Evolutionary conservation across 768 basidiomycete species (phyloP), one percentile per base, ranked within the genome.

Genomic region (Lyophyllum atratum): DNA sequence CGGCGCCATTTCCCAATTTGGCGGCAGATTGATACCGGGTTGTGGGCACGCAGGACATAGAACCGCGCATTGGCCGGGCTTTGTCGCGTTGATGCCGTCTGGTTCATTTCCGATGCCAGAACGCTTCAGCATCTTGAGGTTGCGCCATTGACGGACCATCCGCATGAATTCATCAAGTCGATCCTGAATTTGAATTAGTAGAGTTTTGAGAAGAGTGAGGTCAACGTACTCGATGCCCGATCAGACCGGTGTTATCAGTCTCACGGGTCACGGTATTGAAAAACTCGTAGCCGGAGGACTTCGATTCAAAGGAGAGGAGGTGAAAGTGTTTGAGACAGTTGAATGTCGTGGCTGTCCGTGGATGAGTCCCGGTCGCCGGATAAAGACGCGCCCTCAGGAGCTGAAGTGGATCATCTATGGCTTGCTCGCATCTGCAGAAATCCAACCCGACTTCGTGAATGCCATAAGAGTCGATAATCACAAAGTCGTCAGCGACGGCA

Each of bases 321-420:
- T 79, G 75, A 44, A 74, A 76, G 2, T 56, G 47, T 11, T 70
- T 52, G 0, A 77, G 64, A 5, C 70, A 55, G 0, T 34, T 28
- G 43, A 76, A 72, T 0, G 72, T 76, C 1, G 68, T 64, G 0
- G 65, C 72, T 0, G 72, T 69, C 12, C 59, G 42, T 0, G 76
- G 75, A 10, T 66, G 56, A 0, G 31, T n/a, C 1, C 50, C 34
- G 0, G 72, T 75, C 0, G 72, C 68, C 0, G 75, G 76, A 40
- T 61, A 79, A 24, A 66, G 58, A 0, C 64, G 54, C 0, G 56
- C 29, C 21, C 70, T 66, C 0, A 79, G 64, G 0, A 80, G 67
- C 44, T 80, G 75, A 2, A 62, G 52, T 10, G 57, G 25, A 24
- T 24, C 54, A 14, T 51, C 8, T 14, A 49, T 28, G 2, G 59